Percentiles rank a stretch among this genome's conserved stretches.
These are phyloP conservation scores for Metrosideros polymorpha DNA, from an alignment of 441 rosid species.

Conservation along the genomic window DNA sequence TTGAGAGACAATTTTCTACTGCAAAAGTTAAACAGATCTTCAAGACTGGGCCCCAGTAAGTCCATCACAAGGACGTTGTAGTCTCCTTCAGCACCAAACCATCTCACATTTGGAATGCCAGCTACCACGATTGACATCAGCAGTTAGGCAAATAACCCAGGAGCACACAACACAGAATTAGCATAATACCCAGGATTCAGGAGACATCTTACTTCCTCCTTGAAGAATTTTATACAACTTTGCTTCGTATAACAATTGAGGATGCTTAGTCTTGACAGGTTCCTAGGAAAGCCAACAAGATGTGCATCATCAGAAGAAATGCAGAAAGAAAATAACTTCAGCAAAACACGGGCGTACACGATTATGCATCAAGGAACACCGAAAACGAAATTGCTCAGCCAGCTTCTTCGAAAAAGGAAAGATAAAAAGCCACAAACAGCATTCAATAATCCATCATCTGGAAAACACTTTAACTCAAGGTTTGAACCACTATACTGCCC, in stretches of 20 bases:
- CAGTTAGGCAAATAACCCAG: not conserved
- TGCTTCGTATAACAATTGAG: not conserved
- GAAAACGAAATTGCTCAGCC: not conserved
- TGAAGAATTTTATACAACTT: not conserved
- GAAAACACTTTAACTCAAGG: not conserved
- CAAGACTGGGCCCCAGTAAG: constrained; percentile 1
- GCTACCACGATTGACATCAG: not conserved
- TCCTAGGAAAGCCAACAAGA: not conserved
- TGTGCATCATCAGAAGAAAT: not conserved
- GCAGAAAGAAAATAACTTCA: not conserved
- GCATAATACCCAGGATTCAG: not conserved
- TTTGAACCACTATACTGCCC: not conserved
- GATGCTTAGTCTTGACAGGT: constrained; percentile 2
- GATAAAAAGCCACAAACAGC: not conserved
- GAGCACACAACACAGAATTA: not conserved
- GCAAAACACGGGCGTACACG: not conserved
- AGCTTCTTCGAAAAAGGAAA: not conserved
- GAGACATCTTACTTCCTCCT: not conserved
- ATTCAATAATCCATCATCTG: not conserved
- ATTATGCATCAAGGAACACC: not conserved
- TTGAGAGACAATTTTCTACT: constrained; percentile 5
- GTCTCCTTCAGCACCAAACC: constrained; percentile 1
- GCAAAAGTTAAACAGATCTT: not conserved
- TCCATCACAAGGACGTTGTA: not conserved
- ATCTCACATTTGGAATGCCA: not conserved